Evolutionary conservation across 1,284 basidiomycete genomes (phyloP), one percentile per base, ranked within the genome.

Genomic region (Tylopilus sp.): DNA sequence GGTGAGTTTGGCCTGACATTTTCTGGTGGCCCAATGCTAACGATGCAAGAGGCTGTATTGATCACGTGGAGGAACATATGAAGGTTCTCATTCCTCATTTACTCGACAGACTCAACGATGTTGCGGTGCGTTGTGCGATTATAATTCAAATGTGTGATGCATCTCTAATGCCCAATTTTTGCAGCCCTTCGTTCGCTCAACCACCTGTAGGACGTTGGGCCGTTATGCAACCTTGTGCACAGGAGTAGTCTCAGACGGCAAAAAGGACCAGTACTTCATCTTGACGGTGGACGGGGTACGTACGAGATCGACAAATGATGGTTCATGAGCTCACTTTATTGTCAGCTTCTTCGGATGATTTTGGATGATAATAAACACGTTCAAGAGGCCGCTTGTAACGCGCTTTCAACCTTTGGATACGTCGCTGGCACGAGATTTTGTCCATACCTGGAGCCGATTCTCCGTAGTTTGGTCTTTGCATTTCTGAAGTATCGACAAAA

Each of bases 151-250:
- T 9, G 26, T n/a, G 26, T 24, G 56, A 47, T 26, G 29, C 52
- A 4, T 4, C 57, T 60, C 57, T 60, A 55, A 63, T 57, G 15
- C 57, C 53, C 56, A 54, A 66, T 56, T 32, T 41, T 16, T 24
- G 26, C 74, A 96, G 93, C 97, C 98, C 39, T 89, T 99, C 44
- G 95, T 99, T 10, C 93, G 98, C 60, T 98, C 97, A 18, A 99
- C 99, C 78, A 96, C 97, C n/a, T 99, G 98, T 80, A 99, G 98
- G 98, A 99, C 97, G 1, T 86, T 99, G 19, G 97, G 97, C n/a
- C 91, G 98, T 59, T 99, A 99, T 81, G 96, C 97, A 47, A 95
- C 92, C 75, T 99, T 98, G 98, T 95, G 94, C 70, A 94, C 93
- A 15, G 92, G 94, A 70, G 89, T 91, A 33, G 86, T 87, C 68